phyloP scores from a whole-genome alignment of 768 basidiomycete genomes.

The Kwoniella botswanensis region DNA sequence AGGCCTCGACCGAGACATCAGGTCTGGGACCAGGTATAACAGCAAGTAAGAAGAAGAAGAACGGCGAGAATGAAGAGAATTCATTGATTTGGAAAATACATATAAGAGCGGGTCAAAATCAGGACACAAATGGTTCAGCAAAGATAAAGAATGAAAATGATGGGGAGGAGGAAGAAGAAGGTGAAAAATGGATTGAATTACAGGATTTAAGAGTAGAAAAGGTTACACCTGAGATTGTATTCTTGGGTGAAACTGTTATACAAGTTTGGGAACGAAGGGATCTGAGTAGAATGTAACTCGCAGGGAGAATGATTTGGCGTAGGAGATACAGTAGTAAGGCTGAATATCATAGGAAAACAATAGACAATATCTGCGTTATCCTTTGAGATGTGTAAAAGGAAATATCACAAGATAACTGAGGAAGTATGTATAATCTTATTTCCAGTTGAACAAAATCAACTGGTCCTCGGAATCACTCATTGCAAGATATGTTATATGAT shows the following conservation, averaged over 20 bases:
- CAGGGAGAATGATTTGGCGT: no score
- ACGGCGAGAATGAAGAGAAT: constrained; percentile 68
- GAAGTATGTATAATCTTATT: not conserved
- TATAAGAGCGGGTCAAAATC: constrained; percentile 60
- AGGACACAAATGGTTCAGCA: not conserved
- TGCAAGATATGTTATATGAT: constrained; percentile 7
- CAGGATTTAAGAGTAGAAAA: constrained; percentile 97
- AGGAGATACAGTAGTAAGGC: no score
- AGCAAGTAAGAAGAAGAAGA: constrained; percentile 36
- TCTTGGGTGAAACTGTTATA: constrained; percentile 92
- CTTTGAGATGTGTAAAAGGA: no score
- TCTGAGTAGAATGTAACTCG: constrained; percentile 22
- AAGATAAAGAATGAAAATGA: constrained; percentile 66
- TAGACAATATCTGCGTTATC: no score
- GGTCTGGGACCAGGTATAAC: constrained; percentile 50
- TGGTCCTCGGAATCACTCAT: no score
- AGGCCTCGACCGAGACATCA: constrained; percentile 77
- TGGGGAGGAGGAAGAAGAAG: not conserved
- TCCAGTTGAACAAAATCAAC: no score
- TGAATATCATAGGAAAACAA: no score
- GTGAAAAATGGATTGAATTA: constrained; percentile 92
- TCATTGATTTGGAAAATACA: constrained; percentile 83
- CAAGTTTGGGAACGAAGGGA: constrained; percentile 67
- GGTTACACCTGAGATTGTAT: constrained; percentile 96
- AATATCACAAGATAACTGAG: not conserved